A percentile compares a stretch with the other conserved stretches of the same genome.
phyloP scores from a whole-genome alignment of 208 protist genomes.

The Wallacemonas sp. region DNA sequence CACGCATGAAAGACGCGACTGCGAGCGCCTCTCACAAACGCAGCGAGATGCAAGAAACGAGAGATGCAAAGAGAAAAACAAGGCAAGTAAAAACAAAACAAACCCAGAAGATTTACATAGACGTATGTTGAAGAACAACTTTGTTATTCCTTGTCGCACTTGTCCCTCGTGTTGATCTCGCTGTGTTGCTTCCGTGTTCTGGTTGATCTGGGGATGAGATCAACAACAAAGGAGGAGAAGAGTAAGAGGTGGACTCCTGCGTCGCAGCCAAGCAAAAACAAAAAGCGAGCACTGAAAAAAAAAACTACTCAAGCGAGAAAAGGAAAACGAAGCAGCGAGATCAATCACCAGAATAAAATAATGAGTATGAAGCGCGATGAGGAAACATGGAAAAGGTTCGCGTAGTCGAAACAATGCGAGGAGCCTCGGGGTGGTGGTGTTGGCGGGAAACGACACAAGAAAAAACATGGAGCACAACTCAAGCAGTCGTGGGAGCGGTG shows the following conservation, averaged over 20 bases:
- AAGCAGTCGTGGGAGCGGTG: too few relatives aligned
- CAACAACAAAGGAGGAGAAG: not conserved
- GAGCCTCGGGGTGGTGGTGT: not conserved
- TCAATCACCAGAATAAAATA: conserved; percentile 8
- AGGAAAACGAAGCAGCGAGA: conserved; percentile 15
- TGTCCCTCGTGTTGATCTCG: too few relatives aligned
- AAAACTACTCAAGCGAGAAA: conserved; percentile 3
- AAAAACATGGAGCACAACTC: not conserved
- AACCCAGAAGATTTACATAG: not conserved
- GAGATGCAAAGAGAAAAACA: conserved; percentile 9
- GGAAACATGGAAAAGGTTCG: not conserved
- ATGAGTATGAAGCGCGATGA: not conserved
- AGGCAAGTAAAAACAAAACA: conserved; percentile 2
- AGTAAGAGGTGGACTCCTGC: too few relatives aligned
- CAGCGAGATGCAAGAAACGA: not conserved
- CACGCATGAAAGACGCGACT: too few relatives aligned
- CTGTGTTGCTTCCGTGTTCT: too few relatives aligned
- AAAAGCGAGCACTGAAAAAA: not conserved
- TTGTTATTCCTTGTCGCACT: too few relatives aligned
- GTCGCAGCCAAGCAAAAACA: too few relatives aligned
- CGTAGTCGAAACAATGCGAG: too few relatives aligned
- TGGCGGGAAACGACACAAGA: conserved; percentile 9
- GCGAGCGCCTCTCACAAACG: not conserved
- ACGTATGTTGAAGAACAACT: not conserved
- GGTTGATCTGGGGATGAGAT: too few relatives aligned